Base-by-base conservation (phyloP, 306 rosid species). In the Fragaria ananassa region DNA sequence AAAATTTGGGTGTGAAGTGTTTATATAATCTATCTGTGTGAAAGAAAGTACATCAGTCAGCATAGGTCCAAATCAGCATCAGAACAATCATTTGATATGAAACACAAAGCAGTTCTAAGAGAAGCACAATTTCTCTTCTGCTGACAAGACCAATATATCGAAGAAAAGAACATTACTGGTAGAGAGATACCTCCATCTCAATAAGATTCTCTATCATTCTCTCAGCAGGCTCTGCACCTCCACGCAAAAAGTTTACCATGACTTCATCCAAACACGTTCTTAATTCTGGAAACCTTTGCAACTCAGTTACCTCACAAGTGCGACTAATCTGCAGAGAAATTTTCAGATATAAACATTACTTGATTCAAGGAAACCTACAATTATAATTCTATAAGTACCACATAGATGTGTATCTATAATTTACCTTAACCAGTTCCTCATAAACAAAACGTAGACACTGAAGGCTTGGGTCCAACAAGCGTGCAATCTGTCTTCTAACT, bases 131-230 rank as follows among this genome's bases (percentile, higher is more conserved):
- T 72, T n/a, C n/a, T 53, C 29, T 21, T 56, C 61, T 56, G 5
- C 4, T 12, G 53, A 41, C 53, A 56, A 39, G 67, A 21, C 18
- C 66, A 72, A 54, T 57, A 54, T 35, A 54, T 53, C 50, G 6
- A 72, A 53, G 6, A 31, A 72, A 19, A 35, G 3, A 6, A 44
- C 39, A 27, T 41, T 6, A 18, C 23, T 57, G 35, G 57, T 3
- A 47, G 45, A 65, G 70, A 50, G 13, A n/a, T 67, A 86, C 89
- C 89, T 86, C 85, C 79, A 81, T 83, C 70, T 83, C 87, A 70
- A 86, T 75, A 18, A 86, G 83, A 78, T 83, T 82, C 68, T 29
- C 72, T 71, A 86, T 86, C 87, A 86, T 86, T 18, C 79, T 78
- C 84, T 80, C 78, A 60, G 87, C 81, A 71, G 87, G 89, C 50